Evolutionary conservation across 495 filamentous ascomycete genomes (phyloP).

Genomic region (Achaetomiella virescens): DNA sequence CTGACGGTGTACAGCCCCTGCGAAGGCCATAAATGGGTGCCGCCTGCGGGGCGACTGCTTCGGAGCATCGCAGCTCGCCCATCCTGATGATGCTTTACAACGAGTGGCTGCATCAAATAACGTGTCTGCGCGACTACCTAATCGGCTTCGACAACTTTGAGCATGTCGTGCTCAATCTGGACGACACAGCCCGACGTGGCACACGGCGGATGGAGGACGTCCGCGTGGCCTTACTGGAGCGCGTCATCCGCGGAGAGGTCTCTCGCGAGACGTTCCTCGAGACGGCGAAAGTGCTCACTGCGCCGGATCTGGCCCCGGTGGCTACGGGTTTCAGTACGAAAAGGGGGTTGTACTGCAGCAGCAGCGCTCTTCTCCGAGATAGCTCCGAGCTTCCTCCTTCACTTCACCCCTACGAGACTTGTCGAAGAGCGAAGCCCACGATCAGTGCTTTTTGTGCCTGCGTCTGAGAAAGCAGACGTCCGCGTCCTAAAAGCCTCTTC

Average conservation of each 20-base stretch:
- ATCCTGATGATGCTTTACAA: neutral
- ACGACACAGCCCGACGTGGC: neutral
- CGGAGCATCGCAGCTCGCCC: neutral
- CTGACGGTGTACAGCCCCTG: neutral
- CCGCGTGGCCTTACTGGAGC: neutral
- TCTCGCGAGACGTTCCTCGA: neutral
- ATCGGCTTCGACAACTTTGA: neutral
- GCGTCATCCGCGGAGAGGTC: neutral
- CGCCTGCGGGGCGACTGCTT: neutral
- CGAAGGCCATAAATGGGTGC: neutral
- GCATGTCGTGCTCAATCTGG: neutral
- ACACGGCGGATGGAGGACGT: neutral
- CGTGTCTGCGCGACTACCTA: neutral
- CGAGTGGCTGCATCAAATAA: neutral
- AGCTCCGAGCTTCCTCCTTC: neutral
- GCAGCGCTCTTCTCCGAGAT: neutral
- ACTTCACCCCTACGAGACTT: neutral
- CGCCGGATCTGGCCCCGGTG: neutral
- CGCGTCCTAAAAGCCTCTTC: no score
- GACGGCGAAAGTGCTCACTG: neutral
- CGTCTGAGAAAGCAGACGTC: neutral
- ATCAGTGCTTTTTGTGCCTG: neutral
- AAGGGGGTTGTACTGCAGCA: neutral
- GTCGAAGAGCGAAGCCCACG: neutral
- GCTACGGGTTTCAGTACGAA: neutral